These are phyloP conservation scores for Onygenales sp. DNA, from an alignment of 2,329 filamentous ascomycete species.

Conservation along the genomic window DNA sequence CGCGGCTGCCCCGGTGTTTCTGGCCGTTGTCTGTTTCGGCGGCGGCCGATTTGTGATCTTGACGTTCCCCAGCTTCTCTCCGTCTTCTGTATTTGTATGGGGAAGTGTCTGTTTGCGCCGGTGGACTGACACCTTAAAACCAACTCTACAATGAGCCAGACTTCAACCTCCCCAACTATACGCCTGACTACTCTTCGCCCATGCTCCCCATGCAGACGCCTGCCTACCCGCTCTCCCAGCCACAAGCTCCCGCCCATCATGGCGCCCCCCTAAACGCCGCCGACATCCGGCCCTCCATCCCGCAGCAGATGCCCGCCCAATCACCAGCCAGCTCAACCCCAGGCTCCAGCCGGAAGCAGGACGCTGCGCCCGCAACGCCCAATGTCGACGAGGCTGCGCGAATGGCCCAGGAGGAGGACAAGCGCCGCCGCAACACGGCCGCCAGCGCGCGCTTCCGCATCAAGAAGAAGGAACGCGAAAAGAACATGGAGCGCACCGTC, in stretches of 20 bases:
- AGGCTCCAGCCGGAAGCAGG: conserved; percentile 8
- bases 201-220: conserved; percentile 7
- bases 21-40: background rate
- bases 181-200: conserved; percentile 7
- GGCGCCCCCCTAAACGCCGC: background rate
- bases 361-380: conserved; percentile 22
- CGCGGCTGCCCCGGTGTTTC: background rate
- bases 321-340: conserved; percentile 1
- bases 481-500: conserved; percentile 69
- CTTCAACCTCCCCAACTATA: conserved; percentile 11
- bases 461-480: conserved; percentile 94
- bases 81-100: background rate
- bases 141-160: conserved; percentile 8
- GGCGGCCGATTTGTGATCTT: background rate
- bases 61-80: background rate
- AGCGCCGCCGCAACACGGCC: conserved; percentile 79
- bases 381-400: conserved; percentile 63
- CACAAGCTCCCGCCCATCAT: conserved; percentile 1
- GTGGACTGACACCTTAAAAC: background rate
- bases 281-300: background rate
- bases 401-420: conserved; percentile 75
- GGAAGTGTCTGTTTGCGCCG: background rate
- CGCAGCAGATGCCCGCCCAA: background rate
- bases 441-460: conserved; percentile 81
- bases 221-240: conserved; percentile 1